Conservation (phyloP, 2,329 filamentous ascomycete species). For the Juglanconis juglandina region DNA sequence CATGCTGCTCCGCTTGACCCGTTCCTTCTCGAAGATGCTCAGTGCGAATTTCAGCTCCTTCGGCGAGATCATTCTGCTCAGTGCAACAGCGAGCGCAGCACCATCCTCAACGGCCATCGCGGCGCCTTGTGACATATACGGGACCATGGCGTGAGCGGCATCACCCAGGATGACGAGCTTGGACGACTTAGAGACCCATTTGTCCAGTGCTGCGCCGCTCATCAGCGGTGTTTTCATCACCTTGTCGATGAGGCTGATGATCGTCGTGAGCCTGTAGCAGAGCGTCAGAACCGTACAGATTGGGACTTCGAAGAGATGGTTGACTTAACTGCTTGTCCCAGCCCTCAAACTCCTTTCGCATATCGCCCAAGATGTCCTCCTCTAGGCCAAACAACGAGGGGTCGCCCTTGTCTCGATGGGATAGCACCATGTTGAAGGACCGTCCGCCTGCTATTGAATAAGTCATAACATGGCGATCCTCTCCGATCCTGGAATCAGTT, state of each 20-base stretch:
- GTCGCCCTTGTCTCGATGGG: conserved; percentile 36
- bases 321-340: conserved; percentile 32
- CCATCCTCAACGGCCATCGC: conserved; percentile 43
- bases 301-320: background rate
- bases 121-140: conserved; percentile 41
- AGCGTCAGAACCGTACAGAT: background rate
- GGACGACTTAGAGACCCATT: conserved; percentile 26
- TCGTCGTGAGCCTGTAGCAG: conserved; percentile 28
- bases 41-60: conserved; percentile 31
- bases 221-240: conserved; percentile 34
- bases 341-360: conserved; percentile 29
- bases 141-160: conserved; percentile 41
- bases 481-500: conserved; percentile 33
- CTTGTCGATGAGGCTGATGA: conserved; percentile 32
- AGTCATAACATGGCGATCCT: conserved; percentile 42
- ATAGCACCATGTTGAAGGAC: conserved; percentile 45
- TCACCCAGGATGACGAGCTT: conserved; percentile 39
- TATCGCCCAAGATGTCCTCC: conserved; percentile 27
- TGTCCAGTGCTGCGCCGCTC: conserved; percentile 24
- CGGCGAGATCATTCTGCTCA: conserved; percentile 26
- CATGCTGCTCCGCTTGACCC: conserved; percentile 29
- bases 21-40: conserved; percentile 34
- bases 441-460: conserved; percentile 40
- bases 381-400: conserved; percentile 27
- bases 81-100: conserved; percentile 31